Evolutionary conservation across 2,329 filamentous ascomycete genomes (phyloP), one percentile per base, ranked within the genome.

Genomic region (Hysterium pulicare): DNA sequence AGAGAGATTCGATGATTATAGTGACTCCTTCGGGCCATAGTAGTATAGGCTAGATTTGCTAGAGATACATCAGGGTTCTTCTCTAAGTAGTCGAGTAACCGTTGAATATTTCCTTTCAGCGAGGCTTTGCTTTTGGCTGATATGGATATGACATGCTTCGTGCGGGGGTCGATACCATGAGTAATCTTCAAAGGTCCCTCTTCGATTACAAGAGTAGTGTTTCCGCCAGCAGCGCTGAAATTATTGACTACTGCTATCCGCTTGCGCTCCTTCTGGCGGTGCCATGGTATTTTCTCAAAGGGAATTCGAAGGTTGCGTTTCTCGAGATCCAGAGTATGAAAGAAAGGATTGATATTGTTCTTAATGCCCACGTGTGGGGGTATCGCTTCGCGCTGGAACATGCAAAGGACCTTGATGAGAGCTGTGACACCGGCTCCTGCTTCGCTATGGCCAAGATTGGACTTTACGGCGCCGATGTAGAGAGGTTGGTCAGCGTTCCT

Each of bases 301-400:
- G 79, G 73, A 51, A 85, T 82, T 50, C 76, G 72, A 32, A 83
- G 72, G 26, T 80, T 78, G 22, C 81, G 72, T n/a, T 74, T 67
- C 0, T 70, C 67, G 1, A 85, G 63, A 47, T 84, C 78, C 24
- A 8, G 7, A 19, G 67, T 67, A 0, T 80, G 79, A 53, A 83
- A 81, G 1, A 69, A 74, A 52, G 73, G 73, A 62, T 84, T 84
- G 50, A 85, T 79, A 49, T 73, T 70, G 2, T 67, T 72, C 65
- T 86, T 86, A 68, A 87, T 85, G 10, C 83, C 83, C 15, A 79
- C 72, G 46, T 87, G 83, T 0, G 80, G 82, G 0, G 82, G 82
- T 24, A 70, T 64, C 1, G 22, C 42, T 11, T 50, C 43, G 4
- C 66, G 50, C 24, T 60, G 49, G 22, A 68, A 28, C 57, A 68